Conservation (phyloP, 2,329 filamentous ascomycete species). For the Pseudocercospora fuligena region DNA sequence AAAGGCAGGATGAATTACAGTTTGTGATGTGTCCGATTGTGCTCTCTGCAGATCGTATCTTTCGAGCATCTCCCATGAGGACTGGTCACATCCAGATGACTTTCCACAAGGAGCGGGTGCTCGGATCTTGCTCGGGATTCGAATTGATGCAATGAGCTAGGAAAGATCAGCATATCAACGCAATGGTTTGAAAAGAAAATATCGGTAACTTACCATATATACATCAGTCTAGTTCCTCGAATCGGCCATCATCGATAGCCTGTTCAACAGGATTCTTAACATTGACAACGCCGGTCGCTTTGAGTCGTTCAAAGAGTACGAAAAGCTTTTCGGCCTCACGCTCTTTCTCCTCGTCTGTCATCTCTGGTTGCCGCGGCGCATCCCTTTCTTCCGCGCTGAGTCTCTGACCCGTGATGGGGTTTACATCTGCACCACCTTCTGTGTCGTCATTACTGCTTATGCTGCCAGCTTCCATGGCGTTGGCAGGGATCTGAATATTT, state of each 20-base stretch:
- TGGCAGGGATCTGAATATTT: conserved; percentile 76
- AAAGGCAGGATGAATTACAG: not conserved
- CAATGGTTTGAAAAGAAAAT: not conserved
- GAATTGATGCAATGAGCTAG: not conserved
- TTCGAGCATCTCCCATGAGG: not conserved
- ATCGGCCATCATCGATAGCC: conserved; percentile 70
- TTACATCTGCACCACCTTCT: conserved; percentile 57
- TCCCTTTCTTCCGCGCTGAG: conserved; percentile 51
- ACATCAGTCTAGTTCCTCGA: conserved; percentile 64
- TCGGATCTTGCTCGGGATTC: not conserved
- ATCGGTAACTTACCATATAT: not conserved
- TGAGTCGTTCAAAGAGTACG: conserved; percentile 83
- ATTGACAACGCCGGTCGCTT: conserved; percentile 74
- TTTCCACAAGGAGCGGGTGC: not conserved
- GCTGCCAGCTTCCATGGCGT: conserved; percentile 62
- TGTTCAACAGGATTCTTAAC: conserved; percentile 79
- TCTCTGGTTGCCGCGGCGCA: conserved; percentile 66
- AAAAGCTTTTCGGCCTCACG: conserved; percentile 87
- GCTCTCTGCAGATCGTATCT: not conserved
- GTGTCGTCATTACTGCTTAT: conserved; percentile 30
- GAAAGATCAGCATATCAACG: not conserved
- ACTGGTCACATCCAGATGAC: not conserved
- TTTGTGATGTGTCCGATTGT: not conserved
- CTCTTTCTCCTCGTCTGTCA: conserved; percentile 92
- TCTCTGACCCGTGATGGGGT: conserved; percentile 87